These are phyloP conservation scores for Russula abietina DNA, from an alignment of 768 basidiomycete genomes.

Conservation along the genomic window DNA sequence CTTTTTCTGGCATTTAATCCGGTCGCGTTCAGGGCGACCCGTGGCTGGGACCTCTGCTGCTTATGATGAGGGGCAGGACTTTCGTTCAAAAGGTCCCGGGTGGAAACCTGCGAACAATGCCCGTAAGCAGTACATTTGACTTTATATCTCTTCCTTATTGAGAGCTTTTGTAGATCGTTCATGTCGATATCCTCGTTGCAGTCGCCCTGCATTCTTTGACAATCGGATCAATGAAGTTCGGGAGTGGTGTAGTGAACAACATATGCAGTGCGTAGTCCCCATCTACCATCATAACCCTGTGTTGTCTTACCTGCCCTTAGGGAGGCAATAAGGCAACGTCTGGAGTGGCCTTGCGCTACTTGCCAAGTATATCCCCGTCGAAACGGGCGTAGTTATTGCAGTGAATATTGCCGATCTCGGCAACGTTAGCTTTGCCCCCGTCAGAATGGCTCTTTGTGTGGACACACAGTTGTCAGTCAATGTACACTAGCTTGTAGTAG, in stretches of 20 bases:
- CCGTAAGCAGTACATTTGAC: background rate
- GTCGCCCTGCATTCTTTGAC: background rate
- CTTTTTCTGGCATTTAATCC: no score
- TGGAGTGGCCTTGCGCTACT: background rate
- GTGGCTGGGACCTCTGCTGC: no score
- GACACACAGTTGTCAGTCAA: background rate
- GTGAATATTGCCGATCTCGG: background rate
- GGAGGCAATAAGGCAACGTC: background rate
- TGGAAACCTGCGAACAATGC: background rate
- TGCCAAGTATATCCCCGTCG: slow-evolving; percentile 5
- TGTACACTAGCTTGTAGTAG: background rate
- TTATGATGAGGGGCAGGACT: background rate
- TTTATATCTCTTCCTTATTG: background rate
- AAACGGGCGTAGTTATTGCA: background rate
- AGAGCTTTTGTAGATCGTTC: background rate
- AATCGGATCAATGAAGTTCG: background rate
- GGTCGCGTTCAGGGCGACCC: no score
- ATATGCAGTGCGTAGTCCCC: background rate
- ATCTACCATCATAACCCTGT: background rate
- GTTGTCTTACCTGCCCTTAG: background rate
- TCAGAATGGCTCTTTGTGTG: background rate
- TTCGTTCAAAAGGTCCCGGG: background rate
- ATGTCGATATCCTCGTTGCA: slow-evolving; percentile 1
- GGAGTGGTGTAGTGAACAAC: slow-evolving; percentile 11
- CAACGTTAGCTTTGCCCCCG: background rate